phyloP scores from a whole-genome alignment of 1,284 basidiomycete species.

The Cryptococcus depauperatus region DNA sequence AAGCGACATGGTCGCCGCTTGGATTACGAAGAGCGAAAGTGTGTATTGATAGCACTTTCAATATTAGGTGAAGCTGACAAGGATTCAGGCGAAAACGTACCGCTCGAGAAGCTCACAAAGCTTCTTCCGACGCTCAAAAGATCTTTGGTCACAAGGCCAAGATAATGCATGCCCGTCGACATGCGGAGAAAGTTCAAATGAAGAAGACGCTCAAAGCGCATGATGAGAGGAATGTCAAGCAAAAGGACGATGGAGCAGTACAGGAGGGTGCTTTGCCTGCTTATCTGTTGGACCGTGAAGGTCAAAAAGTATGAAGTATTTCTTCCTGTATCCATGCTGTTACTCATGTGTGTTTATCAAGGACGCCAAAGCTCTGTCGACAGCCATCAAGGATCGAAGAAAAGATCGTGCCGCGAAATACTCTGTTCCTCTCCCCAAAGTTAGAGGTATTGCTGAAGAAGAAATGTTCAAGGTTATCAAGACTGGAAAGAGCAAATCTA shows the following conservation, averaged over 20 bases:
- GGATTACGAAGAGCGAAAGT: conserved; percentile 46
- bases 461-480: conserved; percentile 99
- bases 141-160: conserved; percentile 97
- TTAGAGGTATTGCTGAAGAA: conserved; percentile 96
- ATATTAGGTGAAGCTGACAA: not conserved
- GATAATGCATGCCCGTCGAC: conserved; percentile 88
- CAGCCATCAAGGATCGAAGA: conserved; percentile 95
- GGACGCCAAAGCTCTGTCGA: conserved; percentile 95
- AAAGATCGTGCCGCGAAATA: conserved; percentile 99
- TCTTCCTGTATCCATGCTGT: not conserved
- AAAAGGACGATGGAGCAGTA: conserved; percentile 69
- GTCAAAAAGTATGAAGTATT: conserved; percentile 56
- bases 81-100: conserved; percentile 75
- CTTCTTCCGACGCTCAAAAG: conserved; percentile 83
- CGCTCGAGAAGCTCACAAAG: conserved; percentile 82
- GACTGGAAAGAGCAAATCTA: conserved; percentile 93
- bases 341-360: conserved; percentile 12
- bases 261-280: conserved; percentile 86
- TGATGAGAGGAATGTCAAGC: conserved; percentile 96
- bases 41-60: conserved; percentile 7
- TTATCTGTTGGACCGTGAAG: conserved; percentile 93
- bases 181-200: conserved; percentile 96
- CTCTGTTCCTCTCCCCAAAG: conserved; percentile 91
- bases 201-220: conserved; percentile 99
- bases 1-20: conserved; percentile 45